Conservation (phyloP, 2,329 filamentous ascomycete genomes). For the Pleurostoma richardsiae region DNA sequence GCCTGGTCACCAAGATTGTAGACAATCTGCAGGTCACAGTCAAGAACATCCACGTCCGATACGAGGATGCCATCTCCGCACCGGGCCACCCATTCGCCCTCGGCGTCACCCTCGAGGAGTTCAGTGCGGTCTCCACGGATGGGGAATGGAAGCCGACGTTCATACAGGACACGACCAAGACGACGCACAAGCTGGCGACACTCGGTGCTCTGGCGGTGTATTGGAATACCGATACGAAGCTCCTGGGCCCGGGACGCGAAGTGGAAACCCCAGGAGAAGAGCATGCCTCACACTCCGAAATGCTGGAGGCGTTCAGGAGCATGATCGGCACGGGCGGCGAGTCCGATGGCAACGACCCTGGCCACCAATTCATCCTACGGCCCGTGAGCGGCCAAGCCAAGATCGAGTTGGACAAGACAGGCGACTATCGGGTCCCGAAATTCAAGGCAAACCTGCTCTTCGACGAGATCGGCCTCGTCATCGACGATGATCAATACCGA, state of each 20-base stretch:
- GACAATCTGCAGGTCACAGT: constrained; percentile 97
- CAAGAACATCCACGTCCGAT: constrained; percentile 97
- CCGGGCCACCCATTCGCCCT: constrained; percentile 93
- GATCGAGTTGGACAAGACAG: constrained; percentile 91
- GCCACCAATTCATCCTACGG: constrained; percentile 89
- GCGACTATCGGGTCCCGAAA: constrained; percentile 71
- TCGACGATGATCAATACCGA: constrained; percentile 96
- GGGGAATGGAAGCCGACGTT: constrained; percentile 93
- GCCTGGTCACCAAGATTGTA: constrained; percentile 90
- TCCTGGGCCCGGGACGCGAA: constrained; percentile 79
- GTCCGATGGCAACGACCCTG: constrained; percentile 23
- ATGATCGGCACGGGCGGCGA: constrained; percentile 71
- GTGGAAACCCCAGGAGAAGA: constrained; percentile 55
- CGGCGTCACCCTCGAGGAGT: constrained; percentile 87
- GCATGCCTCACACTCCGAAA: constrained; percentile 64
- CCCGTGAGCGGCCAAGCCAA: constrained; percentile 94
- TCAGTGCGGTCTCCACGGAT: constrained; percentile 95
- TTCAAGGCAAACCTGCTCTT: constrained; percentile 90
- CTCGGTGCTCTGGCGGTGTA: constrained; percentile 89
- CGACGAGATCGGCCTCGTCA: constrained; percentile 94
- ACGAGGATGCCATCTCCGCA: constrained; percentile 94
- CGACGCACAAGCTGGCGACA: constrained; percentile 90
- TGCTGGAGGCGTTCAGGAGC: constrained; percentile 70
- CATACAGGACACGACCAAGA: constrained; percentile 77
- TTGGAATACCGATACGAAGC: constrained; percentile 91